Evolutionary conservation across 2,329 filamentous ascomycete genomes (phyloP), one percentile per base, ranked within the genome.

Genomic region (Fusarium sterilihyphosum): DNA sequence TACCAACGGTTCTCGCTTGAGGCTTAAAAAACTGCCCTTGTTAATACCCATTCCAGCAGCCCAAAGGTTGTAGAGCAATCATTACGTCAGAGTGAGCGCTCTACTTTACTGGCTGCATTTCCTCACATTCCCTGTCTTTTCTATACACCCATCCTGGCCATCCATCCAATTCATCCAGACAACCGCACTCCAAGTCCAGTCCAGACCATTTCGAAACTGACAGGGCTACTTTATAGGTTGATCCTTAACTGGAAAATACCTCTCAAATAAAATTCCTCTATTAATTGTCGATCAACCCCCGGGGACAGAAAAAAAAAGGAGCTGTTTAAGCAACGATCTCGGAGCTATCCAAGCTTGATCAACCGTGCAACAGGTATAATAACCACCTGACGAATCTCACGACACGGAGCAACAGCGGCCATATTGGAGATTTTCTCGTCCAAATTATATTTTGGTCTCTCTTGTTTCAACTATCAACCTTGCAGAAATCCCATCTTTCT

Each of bases 301-400:
- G 54, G 49, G 37, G 40, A 31, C 47, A 65, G 24, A 43, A 50
- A 43, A 54, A 60, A 53, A 60, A 61, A 56, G 52, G 64, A 73
- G 65, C 62, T 44, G 43, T 54, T 46, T 31, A 31, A 76, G 74
- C 73, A 72, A 65, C 73, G 71, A 69, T 62, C 77, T 56, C 52
- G 54, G 71, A 77, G 75, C 75, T 75, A 71, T 75, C 76, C 71
- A 78, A 78, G 75, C 75, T 77, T 71, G 53, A 49, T 43, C 58
- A 24, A 60, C 43, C 37, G 65, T 60, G 66, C 52, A 61, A 64
- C 65, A 70, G 54, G 49, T 77, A 59, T 65, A 72, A 59, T 66
- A 70, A 66, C 64, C 76, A 75, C 69, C 76, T 72, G 71, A 78
- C 62, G 67, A 77, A 78, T 75, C 71, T 77, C 67, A 78, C 74